phyloP scores from a whole-genome alignment of 306 rosid species.

The Quercus dentata region DNA sequence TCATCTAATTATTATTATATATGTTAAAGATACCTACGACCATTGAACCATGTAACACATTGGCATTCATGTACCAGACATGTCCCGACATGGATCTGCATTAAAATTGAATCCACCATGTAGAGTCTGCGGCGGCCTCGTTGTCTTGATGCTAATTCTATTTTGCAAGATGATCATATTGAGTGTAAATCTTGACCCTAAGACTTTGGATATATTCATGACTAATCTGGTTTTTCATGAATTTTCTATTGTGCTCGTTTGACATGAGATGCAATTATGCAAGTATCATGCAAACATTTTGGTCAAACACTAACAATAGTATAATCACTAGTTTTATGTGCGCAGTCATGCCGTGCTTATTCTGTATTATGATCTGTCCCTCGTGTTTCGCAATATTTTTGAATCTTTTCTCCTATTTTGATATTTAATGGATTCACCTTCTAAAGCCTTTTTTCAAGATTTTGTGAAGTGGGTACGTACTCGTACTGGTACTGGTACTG shows the following conservation, averaged over 20 bases:
- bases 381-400: constrained; percentile 20
- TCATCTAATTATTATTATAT: not conserved
- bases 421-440: not conserved
- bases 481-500: too few species aligned
- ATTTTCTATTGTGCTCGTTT: not conserved
- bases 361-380: not conserved
- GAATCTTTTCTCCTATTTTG: not conserved
- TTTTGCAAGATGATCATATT: not conserved
- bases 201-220: not conserved
- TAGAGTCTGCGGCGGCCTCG: constrained; percentile 6
- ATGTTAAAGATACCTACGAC: not conserved
- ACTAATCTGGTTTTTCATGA: not conserved
- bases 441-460: not conserved
- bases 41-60: constrained; percentile 24
- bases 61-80: constrained; percentile 19
- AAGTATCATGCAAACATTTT: not conserved
- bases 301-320: not conserved
- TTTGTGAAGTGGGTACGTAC: too few species aligned
- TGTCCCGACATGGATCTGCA: constrained; percentile 29
- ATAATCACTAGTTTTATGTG: not conserved
- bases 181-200: not conserved
- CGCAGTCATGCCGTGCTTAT: not conserved
- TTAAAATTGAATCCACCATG: not conserved
- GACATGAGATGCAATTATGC: not conserved
- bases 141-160: not conserved